Percentiles rank a stretch among this genome's conserved stretches.
Evolutionary conservation across 768 basidiomycete species (phyloP).

Genomic region (Suillus lakei): DNA sequence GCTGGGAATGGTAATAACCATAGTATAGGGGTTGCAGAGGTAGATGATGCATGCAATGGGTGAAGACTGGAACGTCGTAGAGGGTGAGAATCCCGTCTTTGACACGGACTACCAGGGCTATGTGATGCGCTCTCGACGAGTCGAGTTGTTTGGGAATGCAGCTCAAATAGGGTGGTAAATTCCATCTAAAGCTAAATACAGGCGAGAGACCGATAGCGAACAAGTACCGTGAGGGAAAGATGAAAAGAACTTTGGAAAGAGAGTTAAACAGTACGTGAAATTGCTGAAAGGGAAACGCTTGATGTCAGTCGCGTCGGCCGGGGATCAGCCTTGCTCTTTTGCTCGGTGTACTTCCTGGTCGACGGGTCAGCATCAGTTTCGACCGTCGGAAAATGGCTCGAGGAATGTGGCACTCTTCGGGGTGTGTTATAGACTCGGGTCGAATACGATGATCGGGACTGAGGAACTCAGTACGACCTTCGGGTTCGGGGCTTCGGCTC

Average conservation of each 20-base stretch:
- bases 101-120: constrained; percentile 62
- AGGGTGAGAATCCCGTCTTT: constrained; percentile 74
- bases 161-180: constrained; percentile 82
- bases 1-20: too few relatives aligned
- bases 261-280: constrained; percentile 84
- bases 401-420: constrained; percentile 65
- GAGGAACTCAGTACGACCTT: constrained; percentile 66
- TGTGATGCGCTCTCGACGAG: constrained; percentile 79
- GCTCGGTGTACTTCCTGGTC: constrained; percentile 57
- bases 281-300: constrained; percentile 81
- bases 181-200: constrained; percentile 87
- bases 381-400: constrained; percentile 57
- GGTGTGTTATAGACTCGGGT: constrained; percentile 69
- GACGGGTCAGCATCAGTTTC: constrained; percentile 75
- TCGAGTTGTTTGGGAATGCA: constrained; percentile 88
- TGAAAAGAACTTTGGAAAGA: constrained; percentile 84
- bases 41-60: too few relatives aligned
- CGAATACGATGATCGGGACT: constrained; percentile 59
- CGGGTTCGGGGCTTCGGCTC: constrained; percentile 51
- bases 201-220: constrained; percentile 84
- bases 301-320: constrained; percentile 66
- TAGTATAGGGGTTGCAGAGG: too few relatives aligned
- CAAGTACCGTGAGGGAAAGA: constrained; percentile 85
- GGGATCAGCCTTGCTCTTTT: constrained; percentile 56
- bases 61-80: constrained; percentile 77